These are phyloP conservation scores for Hemileccinum rubropunctum DNA, from an alignment of 768 basidiomycete species.

Conservation along the genomic window DNA sequence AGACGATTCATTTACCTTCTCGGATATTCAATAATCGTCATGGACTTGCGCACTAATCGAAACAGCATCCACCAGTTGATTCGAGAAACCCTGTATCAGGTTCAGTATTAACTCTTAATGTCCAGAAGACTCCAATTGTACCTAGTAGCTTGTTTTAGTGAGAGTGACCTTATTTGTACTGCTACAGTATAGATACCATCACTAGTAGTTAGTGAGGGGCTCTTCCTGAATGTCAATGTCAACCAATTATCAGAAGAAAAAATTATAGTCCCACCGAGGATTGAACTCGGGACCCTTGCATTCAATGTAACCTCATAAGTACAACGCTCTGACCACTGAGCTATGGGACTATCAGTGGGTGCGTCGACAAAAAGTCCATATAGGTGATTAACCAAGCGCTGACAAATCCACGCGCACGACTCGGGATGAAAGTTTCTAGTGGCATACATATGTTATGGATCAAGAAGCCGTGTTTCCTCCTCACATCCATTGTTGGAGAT, in stretches of 20 bases:
- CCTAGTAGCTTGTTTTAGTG: too few species aligned
- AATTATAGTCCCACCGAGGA: constrained; percentile 58
- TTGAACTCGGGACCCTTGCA: constrained; percentile 65
- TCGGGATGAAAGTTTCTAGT: too few species aligned
- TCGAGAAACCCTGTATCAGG: too few species aligned
- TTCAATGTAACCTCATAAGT: constrained; percentile 54
- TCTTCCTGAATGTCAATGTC: too few species aligned
- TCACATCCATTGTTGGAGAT: constrained; percentile 42
- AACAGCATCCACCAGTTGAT: too few species aligned
- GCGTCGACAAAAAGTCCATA: too few species aligned
- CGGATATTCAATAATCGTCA: background rate
- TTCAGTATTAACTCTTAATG: too few species aligned
- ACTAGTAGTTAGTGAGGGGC: too few species aligned
- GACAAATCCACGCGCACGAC: background rate
- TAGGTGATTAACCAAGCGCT: background rate
- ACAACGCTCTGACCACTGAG: constrained; percentile 64
- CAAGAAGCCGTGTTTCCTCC: constrained; percentile 36
- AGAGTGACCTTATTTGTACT: too few species aligned
- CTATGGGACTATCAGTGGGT: constrained; percentile 43
- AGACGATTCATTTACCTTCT: background rate
- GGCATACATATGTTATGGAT: constrained; percentile 14
- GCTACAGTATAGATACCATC: too few species aligned
- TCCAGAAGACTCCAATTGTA: too few species aligned
- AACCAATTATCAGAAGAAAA: constrained; percentile 14
- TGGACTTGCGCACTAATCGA: background rate